Base-by-base conservation (phyloP, 2,329 filamentous ascomycete species). In the Mycosphaerella sp. region DNA sequence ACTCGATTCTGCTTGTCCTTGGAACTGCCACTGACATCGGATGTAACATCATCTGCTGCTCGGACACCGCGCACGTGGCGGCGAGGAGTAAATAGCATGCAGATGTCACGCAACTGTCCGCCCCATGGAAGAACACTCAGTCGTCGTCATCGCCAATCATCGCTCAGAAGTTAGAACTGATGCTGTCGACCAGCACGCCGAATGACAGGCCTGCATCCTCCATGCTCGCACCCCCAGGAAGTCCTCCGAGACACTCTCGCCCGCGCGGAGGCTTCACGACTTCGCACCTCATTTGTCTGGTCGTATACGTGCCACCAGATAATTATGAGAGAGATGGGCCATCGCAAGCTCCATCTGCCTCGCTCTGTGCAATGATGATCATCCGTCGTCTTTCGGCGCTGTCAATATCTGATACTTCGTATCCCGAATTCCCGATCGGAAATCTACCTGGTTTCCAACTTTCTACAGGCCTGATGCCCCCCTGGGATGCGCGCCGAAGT, bases 401-500 rank as follows among this genome's bases (percentile, higher is more conserved):
- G 30, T 21, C 34, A 13, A 39, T 32, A 18, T 13, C 35, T 28
- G 21, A 4, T 6, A 21, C 6, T 4, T 21, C 4, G 6, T 4
- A 21, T 21, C 21, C 4, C 37, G 37, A 7, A 9, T 13, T 30
- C 25, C 18, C 41, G 28, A 43, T 13, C 27, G 13, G 27, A 12
- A 28, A 37, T 39, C 18, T 41, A 25, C 37, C 41, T 49, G 45
- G 45, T 8, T 41, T 41, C n/a, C n/a, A n/a, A n/a, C n/a, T n/a
- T n/a, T n/a, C 17, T 42, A 27, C 39, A 48, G 37, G 37, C 37
- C 28, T 48, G 45, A 41, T 48, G 45, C 36, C 45, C 41, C 45
- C 12, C 16, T 5, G 9, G 10, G 10, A 25, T 16, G 6, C 9
- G 9, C 5, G 9, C 45, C 45, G 45, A 37, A 48, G 37, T 34